Evolutionary conservation across 192 early-diverging fungal species (phyloP), one percentile per base, ranked within the genome.

Genomic region (Coemansia sp.): DNA sequence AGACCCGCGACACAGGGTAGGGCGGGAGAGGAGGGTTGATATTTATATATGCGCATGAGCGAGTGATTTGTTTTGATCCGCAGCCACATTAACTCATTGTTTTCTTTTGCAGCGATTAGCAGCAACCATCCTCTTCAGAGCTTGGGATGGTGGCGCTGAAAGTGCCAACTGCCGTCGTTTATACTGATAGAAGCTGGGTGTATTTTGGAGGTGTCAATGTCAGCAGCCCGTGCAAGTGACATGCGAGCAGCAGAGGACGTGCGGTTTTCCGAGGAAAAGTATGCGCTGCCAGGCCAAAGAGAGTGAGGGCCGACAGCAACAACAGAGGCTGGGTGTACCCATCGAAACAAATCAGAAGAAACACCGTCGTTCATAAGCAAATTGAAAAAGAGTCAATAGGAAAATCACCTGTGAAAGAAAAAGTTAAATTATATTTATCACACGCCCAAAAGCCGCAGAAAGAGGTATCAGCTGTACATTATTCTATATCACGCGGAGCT

Each of bases 111-210:
- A 2, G 38, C 43, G 31, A 49, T 41, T 12, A 34, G 43, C 2
- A 47, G 9, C 66, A 55, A 3, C 13, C n/a, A 22, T 18, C 51
- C 1, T 27, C 5, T n/a, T 74, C 66, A 75, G 18, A 72, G 49
- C 49, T 62, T 71, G 41, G 75, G 70, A 52, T 62, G 59, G 46
- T 10, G 47, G n/a, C 49, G 57, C n/a, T 8, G 44, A 27, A 13
- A 18, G 55, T 42, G 27, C 62, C 65, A 42, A 63, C 63, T 18
- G 65, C 41, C 27, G 36, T 24, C 7, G 67, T 27, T 13, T 16
- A 41, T 4, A 8, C 16, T 24, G 64, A 55, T 15, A 36, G 74
- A 65, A 10, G 79, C 79, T 5, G 79, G 79, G 36, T 81, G 79
- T 6, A 68, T 40, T 3, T 60, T 67, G 27, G 64, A 31, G 13